Conservation (phyloP, 2,329 filamentous ascomycete genomes). For the Penicillium vulpinum region DNA sequence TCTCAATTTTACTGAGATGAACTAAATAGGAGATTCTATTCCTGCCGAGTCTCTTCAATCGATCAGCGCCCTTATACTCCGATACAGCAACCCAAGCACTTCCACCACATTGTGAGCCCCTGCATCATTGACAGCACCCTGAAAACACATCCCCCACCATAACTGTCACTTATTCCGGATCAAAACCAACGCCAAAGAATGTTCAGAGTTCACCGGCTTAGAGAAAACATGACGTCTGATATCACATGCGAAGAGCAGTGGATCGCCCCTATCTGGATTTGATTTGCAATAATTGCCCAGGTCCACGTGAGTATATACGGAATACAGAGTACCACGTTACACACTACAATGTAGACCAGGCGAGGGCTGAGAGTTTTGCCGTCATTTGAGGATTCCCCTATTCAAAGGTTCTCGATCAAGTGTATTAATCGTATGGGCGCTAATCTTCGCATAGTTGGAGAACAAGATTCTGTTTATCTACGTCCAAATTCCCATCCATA, state of each 20-base stretch:
- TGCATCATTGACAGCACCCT: background rate
- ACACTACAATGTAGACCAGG: background rate
- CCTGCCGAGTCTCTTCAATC: background rate
- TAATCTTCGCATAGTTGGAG: background rate
- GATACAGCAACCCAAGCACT: background rate
- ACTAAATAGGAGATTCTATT: background rate
- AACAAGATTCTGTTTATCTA: background rate
- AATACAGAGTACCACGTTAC: background rate
- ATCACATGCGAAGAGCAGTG: background rate
- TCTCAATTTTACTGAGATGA: background rate
- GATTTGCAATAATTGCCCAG: too few relatives aligned
- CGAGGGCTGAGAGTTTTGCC: background rate
- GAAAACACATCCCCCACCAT: background rate
- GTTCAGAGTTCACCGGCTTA: background rate
- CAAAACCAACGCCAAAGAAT: background rate
- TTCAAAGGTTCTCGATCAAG: background rate
- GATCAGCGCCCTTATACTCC: background rate
- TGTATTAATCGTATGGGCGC: too few relatives aligned
- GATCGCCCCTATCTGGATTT: too few relatives aligned
- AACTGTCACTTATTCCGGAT: background rate
- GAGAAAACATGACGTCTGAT: background rate
- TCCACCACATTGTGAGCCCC: background rate
- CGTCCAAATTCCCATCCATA: background rate
- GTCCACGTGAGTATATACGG: too few relatives aligned
- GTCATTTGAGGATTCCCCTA: background rate